phyloP scores from a whole-genome alignment of 148 eudicot genomes.

The Chenopodium berlandieri region DNA sequence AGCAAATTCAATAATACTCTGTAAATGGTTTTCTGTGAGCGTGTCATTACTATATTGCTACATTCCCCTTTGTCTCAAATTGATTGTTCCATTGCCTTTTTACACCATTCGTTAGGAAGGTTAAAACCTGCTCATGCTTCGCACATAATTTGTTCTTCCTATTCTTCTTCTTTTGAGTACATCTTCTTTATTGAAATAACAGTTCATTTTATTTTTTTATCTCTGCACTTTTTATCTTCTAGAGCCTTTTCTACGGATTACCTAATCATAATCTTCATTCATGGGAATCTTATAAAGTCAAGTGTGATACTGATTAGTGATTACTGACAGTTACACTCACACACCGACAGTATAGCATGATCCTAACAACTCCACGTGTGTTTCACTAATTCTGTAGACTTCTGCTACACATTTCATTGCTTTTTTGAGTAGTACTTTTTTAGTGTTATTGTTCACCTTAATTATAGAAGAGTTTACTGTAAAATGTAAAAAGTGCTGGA shows the following conservation, averaged over 20 bases:
- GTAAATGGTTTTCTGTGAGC: too few relatives aligned
- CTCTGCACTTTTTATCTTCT: not conserved
- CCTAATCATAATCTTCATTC: conserved; percentile 5
- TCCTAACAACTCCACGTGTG: not conserved
- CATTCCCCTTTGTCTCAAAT: too few relatives aligned
- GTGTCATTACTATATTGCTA: too few relatives aligned
- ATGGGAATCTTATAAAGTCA: not conserved
- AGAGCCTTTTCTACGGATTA: not conserved
- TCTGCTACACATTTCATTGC: not conserved
- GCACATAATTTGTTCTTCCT: not conserved
- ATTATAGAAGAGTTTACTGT: not conserved
- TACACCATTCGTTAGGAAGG: too few relatives aligned
- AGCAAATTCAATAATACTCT: too few relatives aligned
- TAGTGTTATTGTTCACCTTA: not conserved
- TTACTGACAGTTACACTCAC: not conserved
- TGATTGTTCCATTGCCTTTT: too few relatives aligned
- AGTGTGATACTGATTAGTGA: not conserved
- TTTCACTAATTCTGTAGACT: not conserved
- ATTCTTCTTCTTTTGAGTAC: not conserved
- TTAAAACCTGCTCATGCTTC: too few relatives aligned
- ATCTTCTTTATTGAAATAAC: not conserved
- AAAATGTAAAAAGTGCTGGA: not conserved
- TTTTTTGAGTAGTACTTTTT: not conserved
- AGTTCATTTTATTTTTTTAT: not conserved
- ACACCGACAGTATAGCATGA: not conserved